Evolutionary conservation across 108 stramenopile species (phyloP).

Genomic region (Nitzschia putrida): DNA sequence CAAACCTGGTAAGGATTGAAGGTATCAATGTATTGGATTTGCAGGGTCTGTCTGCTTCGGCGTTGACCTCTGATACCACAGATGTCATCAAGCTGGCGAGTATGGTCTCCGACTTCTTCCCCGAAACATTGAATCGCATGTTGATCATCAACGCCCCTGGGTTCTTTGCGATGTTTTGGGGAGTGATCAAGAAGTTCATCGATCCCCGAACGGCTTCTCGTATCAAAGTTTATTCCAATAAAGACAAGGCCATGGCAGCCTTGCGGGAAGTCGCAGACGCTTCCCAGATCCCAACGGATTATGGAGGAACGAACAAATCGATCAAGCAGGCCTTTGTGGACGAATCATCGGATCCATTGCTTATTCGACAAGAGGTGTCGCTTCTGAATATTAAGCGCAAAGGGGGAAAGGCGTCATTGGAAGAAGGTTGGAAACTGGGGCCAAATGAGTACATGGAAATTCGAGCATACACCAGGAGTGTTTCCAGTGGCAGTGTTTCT

Average conservation of each 20-base stretch:
- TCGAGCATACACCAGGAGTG: constrained; percentile 34
- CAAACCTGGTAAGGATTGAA: constrained; percentile 50
- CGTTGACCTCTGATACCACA: constrained; percentile 55
- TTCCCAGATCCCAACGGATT: constrained; percentile 45
- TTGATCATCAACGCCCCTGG: constrained; percentile 58
- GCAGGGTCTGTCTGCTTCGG: constrained; percentile 48
- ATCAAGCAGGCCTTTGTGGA: constrained; percentile 47
- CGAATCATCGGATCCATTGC: constrained; percentile 34
- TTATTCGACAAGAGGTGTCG: constrained; percentile 27
- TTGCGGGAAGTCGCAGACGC: constrained; percentile 37
- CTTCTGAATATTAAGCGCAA: constrained; percentile 29
- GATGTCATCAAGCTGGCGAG: constrained; percentile 57
- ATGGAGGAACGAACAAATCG: constrained; percentile 43
- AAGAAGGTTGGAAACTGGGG: constrained; percentile 3
- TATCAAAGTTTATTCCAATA: constrained; percentile 42
- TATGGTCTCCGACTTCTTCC: constrained; percentile 46
- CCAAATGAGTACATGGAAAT: constrained; percentile 26
- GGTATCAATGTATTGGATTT: constrained; percentile 66
- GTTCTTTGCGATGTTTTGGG: constrained; percentile 61
- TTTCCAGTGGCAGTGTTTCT: constrained; percentile 14
- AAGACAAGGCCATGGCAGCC: constrained; percentile 30
- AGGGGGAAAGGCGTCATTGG: background rate
- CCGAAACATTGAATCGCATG: constrained; percentile 51
- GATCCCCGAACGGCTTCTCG: constrained; percentile 48
- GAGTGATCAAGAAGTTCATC: constrained; percentile 48